Conservation (phyloP, 129 eudicot species). For the Silybum marianum region DNA sequence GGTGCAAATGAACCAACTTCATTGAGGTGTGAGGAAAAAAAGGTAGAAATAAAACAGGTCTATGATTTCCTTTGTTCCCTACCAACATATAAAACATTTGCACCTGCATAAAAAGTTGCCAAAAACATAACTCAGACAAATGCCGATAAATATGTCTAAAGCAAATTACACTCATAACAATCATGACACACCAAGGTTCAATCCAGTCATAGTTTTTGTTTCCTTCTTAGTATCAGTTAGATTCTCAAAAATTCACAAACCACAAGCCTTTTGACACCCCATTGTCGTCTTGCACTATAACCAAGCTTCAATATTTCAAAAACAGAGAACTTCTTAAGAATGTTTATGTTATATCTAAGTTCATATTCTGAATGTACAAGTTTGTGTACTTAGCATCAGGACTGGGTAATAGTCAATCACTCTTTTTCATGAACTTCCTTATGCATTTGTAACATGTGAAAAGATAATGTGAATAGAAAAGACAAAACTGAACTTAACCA, state of each 20-base stretch:
- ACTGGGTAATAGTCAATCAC: constrained; percentile 53
- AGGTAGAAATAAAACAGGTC: no score
- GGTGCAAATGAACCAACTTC: no score
- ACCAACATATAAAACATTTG: constrained; percentile 71
- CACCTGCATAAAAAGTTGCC: constrained; percentile 42
- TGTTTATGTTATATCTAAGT: constrained; percentile 52
- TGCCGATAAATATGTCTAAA: background rate
- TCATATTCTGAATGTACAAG: constrained; percentile 77
- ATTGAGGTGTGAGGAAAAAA: no score
- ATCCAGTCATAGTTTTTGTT: constrained; percentile 65
- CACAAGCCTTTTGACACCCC: constrained; percentile 84
- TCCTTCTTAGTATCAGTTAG: constrained; percentile 71
- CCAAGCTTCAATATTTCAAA: constrained; percentile 77
- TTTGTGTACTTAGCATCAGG: constrained; percentile 66
- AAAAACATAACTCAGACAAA: background rate
- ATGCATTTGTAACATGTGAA: constrained; percentile 46
- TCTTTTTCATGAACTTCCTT: constrained; percentile 66
- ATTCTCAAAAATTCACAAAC: constrained; percentile 70
- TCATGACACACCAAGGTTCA: constrained; percentile 52
- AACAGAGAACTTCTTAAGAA: constrained; percentile 59
- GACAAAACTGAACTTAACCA: constrained; percentile 75
- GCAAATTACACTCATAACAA: background rate
- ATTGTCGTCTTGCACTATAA: constrained; percentile 60
- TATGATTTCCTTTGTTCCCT: constrained; percentile 88
- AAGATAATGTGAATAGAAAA: background rate